A percentile compares a stretch with the other conserved stretches of the same genome.
Conservation (phyloP, 2,329 filamentous ascomycete genomes). For the Aureobasidium sp. region DNA sequence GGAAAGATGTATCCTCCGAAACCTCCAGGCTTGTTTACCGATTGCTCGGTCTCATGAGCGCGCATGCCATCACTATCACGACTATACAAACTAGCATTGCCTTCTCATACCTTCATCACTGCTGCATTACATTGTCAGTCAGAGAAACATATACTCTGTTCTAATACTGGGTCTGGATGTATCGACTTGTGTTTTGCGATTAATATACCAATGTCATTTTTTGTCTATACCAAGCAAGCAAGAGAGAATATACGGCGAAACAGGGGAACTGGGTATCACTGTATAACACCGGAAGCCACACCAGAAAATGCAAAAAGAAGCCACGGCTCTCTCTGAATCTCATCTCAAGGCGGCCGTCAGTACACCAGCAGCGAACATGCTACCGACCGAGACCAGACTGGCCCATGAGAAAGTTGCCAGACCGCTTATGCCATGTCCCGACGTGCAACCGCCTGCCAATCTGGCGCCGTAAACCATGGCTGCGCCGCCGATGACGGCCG, state of each 20-base stretch:
- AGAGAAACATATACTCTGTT: background rate
- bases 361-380: constrained; percentile 51
- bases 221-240: background rate
- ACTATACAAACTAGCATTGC: background rate
- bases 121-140: background rate
- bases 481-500: constrained; percentile 49
- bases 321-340: background rate
- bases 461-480: constrained; percentile 54
- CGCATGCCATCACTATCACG: background rate
- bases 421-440: constrained; percentile 62
- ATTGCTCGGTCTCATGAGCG: constrained; percentile 6
- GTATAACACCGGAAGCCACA: background rate
- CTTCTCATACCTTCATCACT: background rate
- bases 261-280: background rate
- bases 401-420: constrained; percentile 56
- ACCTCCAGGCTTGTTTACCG: constrained; percentile 20
- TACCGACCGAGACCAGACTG: constrained; percentile 55
- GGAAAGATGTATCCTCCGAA: constrained; percentile 55
- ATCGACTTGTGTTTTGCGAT: background rate
- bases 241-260: background rate
- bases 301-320: background rate
- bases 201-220: background rate
- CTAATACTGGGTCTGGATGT: background rate
- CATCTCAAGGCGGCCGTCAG: constrained; percentile 2
- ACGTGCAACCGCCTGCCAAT: constrained; percentile 60